phyloP scores from a whole-genome alignment of 164 flowering plant genomes.

The Hamamelis virginiana region DNA sequence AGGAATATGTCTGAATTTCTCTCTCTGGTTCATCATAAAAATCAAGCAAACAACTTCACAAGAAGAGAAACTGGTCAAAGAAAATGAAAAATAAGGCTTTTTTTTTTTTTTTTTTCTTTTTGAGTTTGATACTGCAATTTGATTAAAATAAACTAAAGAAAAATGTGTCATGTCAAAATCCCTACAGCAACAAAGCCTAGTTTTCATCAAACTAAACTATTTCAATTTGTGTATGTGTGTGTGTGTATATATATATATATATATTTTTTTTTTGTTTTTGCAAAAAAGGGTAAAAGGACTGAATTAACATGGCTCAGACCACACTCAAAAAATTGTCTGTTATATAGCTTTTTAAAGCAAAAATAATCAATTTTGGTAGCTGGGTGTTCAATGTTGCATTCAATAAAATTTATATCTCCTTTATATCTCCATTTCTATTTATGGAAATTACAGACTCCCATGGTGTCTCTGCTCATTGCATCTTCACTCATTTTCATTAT shows the following conservation, averaged over 20 bases:
- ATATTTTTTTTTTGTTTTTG: too few species aligned
- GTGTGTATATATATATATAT: too few species aligned
- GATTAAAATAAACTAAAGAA: background rate
- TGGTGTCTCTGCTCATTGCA: background rate
- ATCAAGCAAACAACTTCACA: conserved; percentile 1
- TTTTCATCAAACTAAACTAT: background rate
- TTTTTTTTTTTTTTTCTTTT: background rate
- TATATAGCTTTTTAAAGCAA: background rate
- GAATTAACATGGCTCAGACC: too few species aligned
- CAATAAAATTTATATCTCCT: background rate
- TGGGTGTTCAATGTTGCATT: background rate
- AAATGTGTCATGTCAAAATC: background rate
- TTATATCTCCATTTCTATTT: conserved; percentile 6
- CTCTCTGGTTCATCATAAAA: too few species aligned
- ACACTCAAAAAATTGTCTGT: background rate
- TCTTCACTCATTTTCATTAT: conserved; percentile 2
- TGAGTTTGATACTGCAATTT: background rate
- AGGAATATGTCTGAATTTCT: too few species aligned
- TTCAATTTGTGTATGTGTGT: too few species aligned
- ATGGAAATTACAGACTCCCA: conserved; percentile 9
- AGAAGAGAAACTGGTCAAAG: conserved; percentile 10
- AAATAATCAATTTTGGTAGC: background rate
- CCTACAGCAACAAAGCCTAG: background rate
- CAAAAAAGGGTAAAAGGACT: too few species aligned
- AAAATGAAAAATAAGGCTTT: conserved; percentile 9